Base-by-base conservation (phyloP, 2,329 filamentous ascomycete species). In the Rhynchosporium graminicola region DNA sequence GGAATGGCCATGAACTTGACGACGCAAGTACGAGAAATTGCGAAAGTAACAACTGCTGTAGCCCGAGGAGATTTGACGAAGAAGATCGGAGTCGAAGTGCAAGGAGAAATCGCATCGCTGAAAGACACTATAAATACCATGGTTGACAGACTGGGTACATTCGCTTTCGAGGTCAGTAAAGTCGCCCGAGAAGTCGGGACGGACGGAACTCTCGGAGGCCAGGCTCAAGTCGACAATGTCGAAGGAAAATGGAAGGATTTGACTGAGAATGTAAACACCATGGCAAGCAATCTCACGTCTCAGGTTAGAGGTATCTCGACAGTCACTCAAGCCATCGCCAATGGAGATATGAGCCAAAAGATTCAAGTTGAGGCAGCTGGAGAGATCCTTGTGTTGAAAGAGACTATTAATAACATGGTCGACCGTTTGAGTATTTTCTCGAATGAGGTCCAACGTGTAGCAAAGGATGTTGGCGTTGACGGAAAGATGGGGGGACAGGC, bases 81-180 rank as follows among this genome's bases (percentile, higher is more conserved):
- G 79, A 98, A 97, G 80, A 97, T 99, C 74, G 90, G 92, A 65
- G 92, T 96, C 67, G 92, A 96, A 70, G 95, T 92, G 59, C 87
- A 92, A 76, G 94, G 94, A 73, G 95, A 99, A 79, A 98, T 99
- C 70, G 79, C 96, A 58, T 91, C 96, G 74, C 81, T 99, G 66
- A 99, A 99, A 79, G 92, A 93, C 72, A 99, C 94, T 7, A 98
- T 98, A 80, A 98, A 98, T 77, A 96, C 91, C 74, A 98, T 98
- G 94, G 95, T 98, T 75, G 94, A 98, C 76, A 92, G 96, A 72
- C 83, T 98, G 50, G 92, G 96, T 70, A 94, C 94, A 51, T 98
- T 98, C 75, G 94, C 94, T 62, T 95, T 95, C 70, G 93, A 98
- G 76, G 94, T 98, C 74, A 97, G 94, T 75, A 93, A 95, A 75